These are phyloP conservation scores for Beauveria sp. DNA, from an alignment of 2,329 filamentous ascomycete species.

Conservation along the genomic window DNA sequence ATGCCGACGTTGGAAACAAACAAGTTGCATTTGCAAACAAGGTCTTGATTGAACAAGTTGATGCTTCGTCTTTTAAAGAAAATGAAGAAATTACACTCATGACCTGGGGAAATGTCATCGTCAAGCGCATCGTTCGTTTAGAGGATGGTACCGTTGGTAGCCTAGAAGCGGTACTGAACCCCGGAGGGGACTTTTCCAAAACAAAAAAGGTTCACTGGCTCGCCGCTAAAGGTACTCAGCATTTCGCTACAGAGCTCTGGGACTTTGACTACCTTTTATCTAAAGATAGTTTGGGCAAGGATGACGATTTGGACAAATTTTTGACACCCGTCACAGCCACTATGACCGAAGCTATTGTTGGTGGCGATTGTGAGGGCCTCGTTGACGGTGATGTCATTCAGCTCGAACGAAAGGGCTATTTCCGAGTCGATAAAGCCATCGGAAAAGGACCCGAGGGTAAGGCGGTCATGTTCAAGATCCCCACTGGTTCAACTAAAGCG, in stretches of 20 bases:
- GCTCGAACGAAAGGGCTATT: no score
- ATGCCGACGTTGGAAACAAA: conserved; percentile 69
- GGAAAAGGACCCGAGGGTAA: no score
- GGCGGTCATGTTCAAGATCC: no score
- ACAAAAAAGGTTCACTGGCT: conserved; percentile 51
- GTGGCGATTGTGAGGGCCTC: no score
- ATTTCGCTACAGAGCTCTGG: neutral
- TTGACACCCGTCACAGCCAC: no score
- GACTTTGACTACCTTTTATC: neutral
- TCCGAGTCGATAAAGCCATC: no score
- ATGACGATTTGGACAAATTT: no score
- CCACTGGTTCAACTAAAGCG: no score
- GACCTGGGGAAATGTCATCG: conserved; percentile 80
- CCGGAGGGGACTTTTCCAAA: conserved; percentile 79
- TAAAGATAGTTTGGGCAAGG: no score
- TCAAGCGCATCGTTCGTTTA: conserved; percentile 50
- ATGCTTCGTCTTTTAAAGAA: conserved; percentile 66
- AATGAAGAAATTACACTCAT: conserved; percentile 86
- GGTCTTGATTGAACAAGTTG: conserved; percentile 71
- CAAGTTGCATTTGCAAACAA: conserved; percentile 67
- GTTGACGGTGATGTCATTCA: no score
- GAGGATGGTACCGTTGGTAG: conserved; percentile 46
- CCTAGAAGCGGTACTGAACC: conserved; percentile 69
- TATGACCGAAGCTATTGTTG: no score
- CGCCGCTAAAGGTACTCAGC: neutral